Evolutionary conservation across 1,284 basidiomycete genomes (phyloP).

Genomic region (Tetrapyrgos nigripes): DNA sequence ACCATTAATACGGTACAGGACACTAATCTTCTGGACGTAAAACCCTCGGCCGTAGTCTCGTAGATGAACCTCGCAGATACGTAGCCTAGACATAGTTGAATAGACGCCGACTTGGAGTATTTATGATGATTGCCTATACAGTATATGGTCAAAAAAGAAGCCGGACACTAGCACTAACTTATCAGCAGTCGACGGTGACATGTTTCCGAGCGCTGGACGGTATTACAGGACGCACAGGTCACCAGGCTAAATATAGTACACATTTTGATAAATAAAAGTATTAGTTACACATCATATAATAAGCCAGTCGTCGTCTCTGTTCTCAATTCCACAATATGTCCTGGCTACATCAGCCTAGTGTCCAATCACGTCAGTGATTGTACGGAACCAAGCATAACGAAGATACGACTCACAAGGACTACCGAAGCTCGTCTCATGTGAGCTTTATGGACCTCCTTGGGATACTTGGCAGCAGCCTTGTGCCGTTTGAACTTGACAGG

Average conservation of each 20-base stretch:
- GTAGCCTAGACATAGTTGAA: no score
- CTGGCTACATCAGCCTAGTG: constrained; percentile 9
- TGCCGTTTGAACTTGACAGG: background rate
- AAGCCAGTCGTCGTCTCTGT: constrained; percentile 12
- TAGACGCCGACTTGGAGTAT: no score
- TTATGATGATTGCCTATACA: no score
- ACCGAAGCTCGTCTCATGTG: constrained; percentile 11
- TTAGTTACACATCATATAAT: constrained; percentile 2
- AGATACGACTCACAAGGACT: constrained; percentile 3
- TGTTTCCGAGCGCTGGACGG: no score
- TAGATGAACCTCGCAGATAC: no score
- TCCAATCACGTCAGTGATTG: background rate
- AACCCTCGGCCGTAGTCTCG: no score
- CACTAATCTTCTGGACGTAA: constrained; percentile 11
- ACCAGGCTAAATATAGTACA: no score
- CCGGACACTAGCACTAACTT: no score
- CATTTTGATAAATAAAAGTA: background rate
- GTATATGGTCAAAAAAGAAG: no score
- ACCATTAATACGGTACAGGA: constrained; percentile 15
- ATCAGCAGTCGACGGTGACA: no score
- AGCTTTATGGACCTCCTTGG: background rate
- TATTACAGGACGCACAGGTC: no score
- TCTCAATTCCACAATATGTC: constrained; percentile 7
- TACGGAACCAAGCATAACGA: background rate
- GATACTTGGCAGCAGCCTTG: background rate